A percentile compares a stretch with the other conserved stretches of the same genome.
Conservation (phyloP, 768 basidiomycete genomes). For the Astraeus odoratus region DNA sequence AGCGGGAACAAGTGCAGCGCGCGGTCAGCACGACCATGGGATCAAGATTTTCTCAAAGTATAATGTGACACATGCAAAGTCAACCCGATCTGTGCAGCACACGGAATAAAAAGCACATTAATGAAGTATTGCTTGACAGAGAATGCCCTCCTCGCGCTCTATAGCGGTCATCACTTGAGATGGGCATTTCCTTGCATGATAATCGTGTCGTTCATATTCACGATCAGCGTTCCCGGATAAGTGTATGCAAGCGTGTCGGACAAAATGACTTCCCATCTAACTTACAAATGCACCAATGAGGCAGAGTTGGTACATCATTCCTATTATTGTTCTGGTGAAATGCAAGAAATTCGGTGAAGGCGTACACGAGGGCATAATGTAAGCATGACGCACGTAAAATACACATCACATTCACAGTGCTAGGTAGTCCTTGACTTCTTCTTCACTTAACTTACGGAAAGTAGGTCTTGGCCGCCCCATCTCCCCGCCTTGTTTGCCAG, state of each 20-base stretch:
- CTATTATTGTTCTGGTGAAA: constrained; percentile 2
- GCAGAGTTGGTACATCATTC: not conserved
- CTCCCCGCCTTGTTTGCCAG: constrained; percentile 60
- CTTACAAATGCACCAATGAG: not conserved
- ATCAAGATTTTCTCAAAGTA: not conserved
- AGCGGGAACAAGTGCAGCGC: not conserved
- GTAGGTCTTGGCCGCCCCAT: constrained; percentile 74
- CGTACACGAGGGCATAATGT: constrained; percentile 5
- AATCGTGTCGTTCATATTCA: constrained; percentile 15
- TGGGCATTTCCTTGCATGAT: not conserved
- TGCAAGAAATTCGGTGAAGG: constrained; percentile 11
- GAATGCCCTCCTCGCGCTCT: not conserved
- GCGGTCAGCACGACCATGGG: not conserved
- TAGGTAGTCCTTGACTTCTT: constrained; percentile 95
- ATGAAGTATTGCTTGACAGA: not conserved
- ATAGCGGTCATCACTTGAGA: not conserved
- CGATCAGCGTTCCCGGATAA: constrained; percentile 19
- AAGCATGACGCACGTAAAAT: constrained; percentile 26
- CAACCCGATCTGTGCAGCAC: not conserved
- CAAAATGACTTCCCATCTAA: constrained; percentile 4
- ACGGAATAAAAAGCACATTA: not conserved
- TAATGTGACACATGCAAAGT: not conserved
- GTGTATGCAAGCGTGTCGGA: constrained; percentile 3
- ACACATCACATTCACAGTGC: constrained; percentile 52
- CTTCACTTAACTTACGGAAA: constrained; percentile 92